phyloP scores from a whole-genome alignment of 2,329 filamentous ascomycete genomes.

The Trichoderma sp. region DNA sequence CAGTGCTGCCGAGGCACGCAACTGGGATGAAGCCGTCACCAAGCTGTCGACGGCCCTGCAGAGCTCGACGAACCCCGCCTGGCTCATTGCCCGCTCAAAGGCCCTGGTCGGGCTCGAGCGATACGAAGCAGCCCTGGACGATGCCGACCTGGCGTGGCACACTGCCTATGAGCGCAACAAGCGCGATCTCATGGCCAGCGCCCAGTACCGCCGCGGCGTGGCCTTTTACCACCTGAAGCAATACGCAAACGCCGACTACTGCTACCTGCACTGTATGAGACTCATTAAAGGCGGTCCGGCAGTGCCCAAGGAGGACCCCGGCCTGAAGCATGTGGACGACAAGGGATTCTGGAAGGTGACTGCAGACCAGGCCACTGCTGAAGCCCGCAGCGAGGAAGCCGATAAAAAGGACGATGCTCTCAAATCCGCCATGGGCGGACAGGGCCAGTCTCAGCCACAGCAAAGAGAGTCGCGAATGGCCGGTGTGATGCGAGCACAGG shows the following conservation, averaged over 20 bases:
- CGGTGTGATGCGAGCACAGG: constrained; percentile 50
- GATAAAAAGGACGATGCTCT: constrained; percentile 30
- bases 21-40: constrained; percentile 68
- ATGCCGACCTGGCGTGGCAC: constrained; percentile 67
- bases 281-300: constrained; percentile 39
- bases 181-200: constrained; percentile 74
- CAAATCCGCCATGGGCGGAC: constrained; percentile 2
- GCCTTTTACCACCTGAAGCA: constrained; percentile 69
- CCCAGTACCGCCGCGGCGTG: constrained; percentile 78
- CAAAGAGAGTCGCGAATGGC: constrained; percentile 43
- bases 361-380: constrained; percentile 33
- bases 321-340: constrained; percentile 40
- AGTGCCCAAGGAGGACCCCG: constrained; percentile 38
- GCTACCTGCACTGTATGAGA: constrained; percentile 61
- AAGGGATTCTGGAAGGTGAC: constrained; percentile 52
- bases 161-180: constrained; percentile 68
- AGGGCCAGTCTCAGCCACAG: constrained; percentile 15
- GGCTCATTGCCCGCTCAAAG: constrained; percentile 80
- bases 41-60: constrained; percentile 69
- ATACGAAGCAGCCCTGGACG: constrained; percentile 65
- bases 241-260: constrained; percentile 73
- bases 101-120: constrained; percentile 69
- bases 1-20: constrained; percentile 59
- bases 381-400: constrained; percentile 37
- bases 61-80: constrained; percentile 67